Evolutionary conservation across 352 stramenopile genomes (phyloP).

Genomic region (Pythium aquatile): DNA sequence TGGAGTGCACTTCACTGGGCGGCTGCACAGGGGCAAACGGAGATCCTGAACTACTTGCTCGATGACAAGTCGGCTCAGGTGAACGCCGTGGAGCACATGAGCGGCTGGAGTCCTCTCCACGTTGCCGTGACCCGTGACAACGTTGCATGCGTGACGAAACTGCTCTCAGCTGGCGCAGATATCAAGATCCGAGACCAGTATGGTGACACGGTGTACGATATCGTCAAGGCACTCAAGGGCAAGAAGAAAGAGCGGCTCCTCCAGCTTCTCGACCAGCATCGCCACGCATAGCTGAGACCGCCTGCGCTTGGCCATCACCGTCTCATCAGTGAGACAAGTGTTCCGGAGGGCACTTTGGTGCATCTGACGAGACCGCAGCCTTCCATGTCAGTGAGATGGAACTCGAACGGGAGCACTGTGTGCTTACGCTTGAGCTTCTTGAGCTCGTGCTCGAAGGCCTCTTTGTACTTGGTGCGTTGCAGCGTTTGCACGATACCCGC

Average conservation of each 20-base stretch:
- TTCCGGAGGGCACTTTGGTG: conserved; percentile 56
- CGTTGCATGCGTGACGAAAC: conserved; percentile 42
- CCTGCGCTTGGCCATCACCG: neutral
- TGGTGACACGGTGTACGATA: conserved; percentile 49
- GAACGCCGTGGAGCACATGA: conserved; percentile 69
- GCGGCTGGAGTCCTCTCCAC: conserved; percentile 69
- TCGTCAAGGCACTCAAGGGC: conserved; percentile 33
- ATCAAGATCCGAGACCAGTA: conserved; percentile 45
- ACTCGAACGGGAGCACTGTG: conserved; percentile 52
- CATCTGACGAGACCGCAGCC: conserved; percentile 46
- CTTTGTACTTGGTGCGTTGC: conserved; percentile 63
- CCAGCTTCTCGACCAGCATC: conserved; percentile 36
- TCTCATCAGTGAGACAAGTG: conserved; percentile 37
- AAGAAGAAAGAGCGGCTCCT: conserved; percentile 49
- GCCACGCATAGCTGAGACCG: conserved; percentile 7
- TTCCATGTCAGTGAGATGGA: conserved; percentile 66
- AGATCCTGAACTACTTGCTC: conserved; percentile 52
- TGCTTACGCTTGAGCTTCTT: conserved; percentile 60
- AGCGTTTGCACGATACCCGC: conserved; percentile 36
- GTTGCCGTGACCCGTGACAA: conserved; percentile 54
- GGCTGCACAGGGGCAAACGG: conserved; percentile 55
- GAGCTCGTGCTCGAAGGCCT: conserved; percentile 56
- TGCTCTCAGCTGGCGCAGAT: conserved; percentile 45
- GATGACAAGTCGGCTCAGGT: conserved; percentile 33
- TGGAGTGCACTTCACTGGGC: conserved; percentile 81